A percentile compares a stretch with the other conserved stretches of the same genome.
Conservation (phyloP, 2,329 filamentous ascomycete genomes). For the Diaporthe ilicicola region DNA sequence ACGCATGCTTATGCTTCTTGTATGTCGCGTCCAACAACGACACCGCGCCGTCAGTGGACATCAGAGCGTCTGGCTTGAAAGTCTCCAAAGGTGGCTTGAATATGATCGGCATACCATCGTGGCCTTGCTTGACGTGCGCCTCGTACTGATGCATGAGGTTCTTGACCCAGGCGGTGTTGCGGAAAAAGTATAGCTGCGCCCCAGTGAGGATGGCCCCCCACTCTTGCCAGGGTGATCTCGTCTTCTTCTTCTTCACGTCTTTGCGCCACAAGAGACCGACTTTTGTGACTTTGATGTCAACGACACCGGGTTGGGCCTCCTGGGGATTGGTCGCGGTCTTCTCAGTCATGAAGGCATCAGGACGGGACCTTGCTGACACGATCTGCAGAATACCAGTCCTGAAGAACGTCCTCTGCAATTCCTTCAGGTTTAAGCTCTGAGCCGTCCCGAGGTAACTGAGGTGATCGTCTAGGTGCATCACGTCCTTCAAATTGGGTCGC, state of each 20-base stretch:
- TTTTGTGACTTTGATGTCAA: constrained; percentile 97
- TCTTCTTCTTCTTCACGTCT: constrained; percentile 91
- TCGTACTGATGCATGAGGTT: constrained; percentile 90
- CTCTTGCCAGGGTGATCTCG: constrained; percentile 96
- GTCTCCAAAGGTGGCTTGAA: constrained; percentile 91
- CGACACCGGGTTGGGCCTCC: constrained; percentile 88
- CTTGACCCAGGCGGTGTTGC: constrained; percentile 92
- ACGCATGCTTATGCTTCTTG: constrained; percentile 95
- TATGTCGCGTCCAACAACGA: constrained; percentile 87
- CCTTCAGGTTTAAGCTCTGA: constrained; percentile 78
- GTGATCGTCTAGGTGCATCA: constrained; percentile 89
- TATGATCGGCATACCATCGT: constrained; percentile 78
- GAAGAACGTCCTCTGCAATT: constrained; percentile 88
- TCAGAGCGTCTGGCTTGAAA: constrained; percentile 92
- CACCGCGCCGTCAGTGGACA: constrained; percentile 93
- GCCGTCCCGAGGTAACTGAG: constrained; percentile 87
- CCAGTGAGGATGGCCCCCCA: constrained; percentile 97
- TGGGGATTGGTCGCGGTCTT: constrained; percentile 84
- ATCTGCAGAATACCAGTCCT: constrained; percentile 94
- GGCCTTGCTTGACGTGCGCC: constrained; percentile 78
- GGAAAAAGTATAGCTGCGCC: constrained; percentile 97
- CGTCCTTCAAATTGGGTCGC: constrained; percentile 87
- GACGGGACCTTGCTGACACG: constrained; percentile 89
- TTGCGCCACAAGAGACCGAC: constrained; percentile 96
- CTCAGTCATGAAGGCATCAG: constrained; percentile 93